Evolutionary conservation across 140 eudicot species (phyloP).

Genomic region (Bidens hawaiensis): DNA sequence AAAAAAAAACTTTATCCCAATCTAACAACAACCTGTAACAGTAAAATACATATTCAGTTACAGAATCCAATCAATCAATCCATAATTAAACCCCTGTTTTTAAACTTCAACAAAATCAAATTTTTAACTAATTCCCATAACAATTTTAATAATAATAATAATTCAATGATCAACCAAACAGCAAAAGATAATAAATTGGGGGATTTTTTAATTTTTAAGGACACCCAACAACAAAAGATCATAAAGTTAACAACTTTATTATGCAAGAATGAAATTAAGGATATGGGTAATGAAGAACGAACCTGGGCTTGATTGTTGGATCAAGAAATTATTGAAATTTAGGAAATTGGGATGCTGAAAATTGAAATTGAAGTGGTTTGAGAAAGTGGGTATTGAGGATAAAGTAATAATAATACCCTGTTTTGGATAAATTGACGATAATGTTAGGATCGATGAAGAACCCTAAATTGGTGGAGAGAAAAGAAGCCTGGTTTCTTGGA

Average conservation of each 20-base stretch:
- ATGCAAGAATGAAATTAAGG: not conserved
- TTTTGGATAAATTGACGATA: too few species aligned
- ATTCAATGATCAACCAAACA: not conserved
- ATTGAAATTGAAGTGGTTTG: too few species aligned
- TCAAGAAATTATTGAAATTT: not conserved
- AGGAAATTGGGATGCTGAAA: not conserved
- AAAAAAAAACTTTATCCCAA: constrained; percentile 6
- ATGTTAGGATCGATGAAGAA: too few species aligned
- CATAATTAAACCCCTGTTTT: not conserved
- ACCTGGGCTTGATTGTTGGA: constrained; percentile 19
- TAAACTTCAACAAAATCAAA: constrained; percentile 4
- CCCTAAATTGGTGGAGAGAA: too few species aligned
- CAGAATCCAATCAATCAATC: too few species aligned
- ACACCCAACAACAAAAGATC: not conserved
- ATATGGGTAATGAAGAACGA: not conserved
- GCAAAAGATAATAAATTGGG: too few species aligned
- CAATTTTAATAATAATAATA: not conserved
- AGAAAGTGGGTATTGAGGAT: too few species aligned
- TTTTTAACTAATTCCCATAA: not conserved
- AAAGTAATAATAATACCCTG: too few species aligned
- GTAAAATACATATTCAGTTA: not conserved
- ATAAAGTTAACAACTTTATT: not conserved
- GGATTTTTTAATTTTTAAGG: not conserved
- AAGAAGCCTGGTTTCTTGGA: too few species aligned
- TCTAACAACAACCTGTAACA: not conserved